Evolutionary conservation across 1,284 basidiomycete genomes (phyloP).

Genomic region (Apiotrichum porosum): DNA sequence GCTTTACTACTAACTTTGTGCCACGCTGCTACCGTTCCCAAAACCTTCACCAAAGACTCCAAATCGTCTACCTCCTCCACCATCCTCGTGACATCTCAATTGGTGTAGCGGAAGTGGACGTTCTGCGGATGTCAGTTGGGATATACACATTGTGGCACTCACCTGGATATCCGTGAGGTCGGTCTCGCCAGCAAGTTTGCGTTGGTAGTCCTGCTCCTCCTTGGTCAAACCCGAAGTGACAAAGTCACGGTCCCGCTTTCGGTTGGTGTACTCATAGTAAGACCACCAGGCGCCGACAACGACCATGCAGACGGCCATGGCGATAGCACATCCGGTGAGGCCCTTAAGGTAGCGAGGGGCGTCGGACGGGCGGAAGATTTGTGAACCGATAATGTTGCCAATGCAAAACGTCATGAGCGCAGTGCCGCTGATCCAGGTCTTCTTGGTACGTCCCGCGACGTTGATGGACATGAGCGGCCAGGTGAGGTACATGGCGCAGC

Average conservation of each 20-base stretch:
- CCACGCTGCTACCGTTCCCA: too few species aligned
- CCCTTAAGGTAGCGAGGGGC: conserved; percentile 2
- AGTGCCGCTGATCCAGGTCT: conserved; percentile 3
- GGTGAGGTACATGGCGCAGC: conserved; percentile 16
- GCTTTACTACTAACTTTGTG: too few species aligned
- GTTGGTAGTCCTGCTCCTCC: neutral
- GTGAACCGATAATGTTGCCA: conserved; percentile 11
- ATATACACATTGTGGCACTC: neutral
- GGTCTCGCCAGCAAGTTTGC: neutral
- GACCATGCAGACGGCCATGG: neutral
- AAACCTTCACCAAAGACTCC: too few species aligned
- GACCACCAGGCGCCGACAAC: neutral
- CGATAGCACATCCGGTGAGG: neutral
- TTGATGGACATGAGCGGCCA: conserved; percentile 26
- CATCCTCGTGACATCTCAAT: too few species aligned
- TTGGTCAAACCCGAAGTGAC: neutral
- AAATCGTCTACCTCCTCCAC: too few species aligned
- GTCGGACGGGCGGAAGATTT: conserved; percentile 6
- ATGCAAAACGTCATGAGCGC: conserved; percentile 7
- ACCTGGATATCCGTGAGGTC: conserved; percentile 3
- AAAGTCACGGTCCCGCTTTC: neutral
- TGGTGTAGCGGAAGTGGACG: conserved; percentile 12
- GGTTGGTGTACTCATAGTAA: conserved; percentile 2
- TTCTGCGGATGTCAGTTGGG: conserved; percentile 1
- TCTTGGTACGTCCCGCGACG: conserved; percentile 19